Evolutionary conservation across 345 rosid genomes (phyloP), one percentile per base, ranked within the genome.

Genomic region (Syzygium oleosum): DNA sequence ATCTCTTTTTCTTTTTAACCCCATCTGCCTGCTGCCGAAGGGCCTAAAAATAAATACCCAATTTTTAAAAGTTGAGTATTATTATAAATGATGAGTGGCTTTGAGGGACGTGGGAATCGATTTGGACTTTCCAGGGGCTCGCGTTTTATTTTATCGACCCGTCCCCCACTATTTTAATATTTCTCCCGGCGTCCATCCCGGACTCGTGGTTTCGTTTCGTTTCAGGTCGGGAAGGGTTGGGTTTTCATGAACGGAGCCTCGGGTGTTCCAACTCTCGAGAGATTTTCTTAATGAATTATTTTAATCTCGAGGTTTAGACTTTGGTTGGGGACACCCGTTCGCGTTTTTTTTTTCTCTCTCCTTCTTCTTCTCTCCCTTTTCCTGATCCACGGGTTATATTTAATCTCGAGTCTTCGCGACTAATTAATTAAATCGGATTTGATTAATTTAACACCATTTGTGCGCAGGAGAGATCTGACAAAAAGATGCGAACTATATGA

Each of bases 101-200:
- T 87, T 90, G 90, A 88, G 88, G 90, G 88, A 54, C 86, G 89
- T 84, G 89, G 86, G 91, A 90, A 89, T 90, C 93, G 88, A 89
- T 86, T 88, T 90, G 89, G 91, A 91, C 91, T 89, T 88, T 55
- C 6, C 38, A 34, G 85, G 85, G 55, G 17, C 54, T 84, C 85
- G 55, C 46, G 1, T 19, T 22, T 73, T 73, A 38, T 73, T 73
- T 73, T 73, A 38, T 73, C 43, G 13, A 73, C 38, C 19, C 27
- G 25, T 12, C 83, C 49, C 49, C 21, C 49, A 6, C 6, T 19
- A 41, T 3, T 63, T 14, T 63, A 73, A 5, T 2, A 73, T 73
- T 38, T 34, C 14, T 22, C 5, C 49, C 83, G 63, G 54, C 87
- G 85, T 84, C 27, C 77, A 78, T 90, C 46, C 54, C 29, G 86